A percentile compares a stretch with the other conserved stretches of the same genome.
Conservation (phyloP, 768 basidiomycete genomes). For the Macrolepiota fuliginosa region DNA sequence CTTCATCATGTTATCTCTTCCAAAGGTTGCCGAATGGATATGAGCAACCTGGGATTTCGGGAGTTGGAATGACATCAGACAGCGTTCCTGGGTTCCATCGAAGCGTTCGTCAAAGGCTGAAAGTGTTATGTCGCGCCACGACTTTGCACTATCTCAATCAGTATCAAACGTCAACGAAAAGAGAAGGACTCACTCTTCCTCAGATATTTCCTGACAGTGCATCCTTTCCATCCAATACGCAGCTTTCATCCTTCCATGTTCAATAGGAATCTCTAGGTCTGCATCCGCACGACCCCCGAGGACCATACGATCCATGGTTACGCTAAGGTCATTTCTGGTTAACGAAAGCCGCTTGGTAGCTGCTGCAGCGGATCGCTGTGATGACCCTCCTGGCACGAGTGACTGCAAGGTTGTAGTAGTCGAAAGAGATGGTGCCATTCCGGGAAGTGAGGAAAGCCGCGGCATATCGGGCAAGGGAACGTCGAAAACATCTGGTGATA, state of each 20-base stretch:
- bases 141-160: constrained; percentile 30
- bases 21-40: constrained; percentile 47
- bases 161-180: constrained; percentile 3
- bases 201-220: constrained; percentile 42
- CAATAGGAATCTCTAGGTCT: constrained; percentile 40
- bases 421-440: constrained; percentile 52
- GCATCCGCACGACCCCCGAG: constrained; percentile 48
- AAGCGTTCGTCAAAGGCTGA: constrained; percentile 65
- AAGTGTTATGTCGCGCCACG: constrained; percentile 50
- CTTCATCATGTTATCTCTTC: constrained; percentile 40
- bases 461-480: constrained; percentile 29
- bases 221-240: constrained; percentile 73
- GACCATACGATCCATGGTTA: constrained; percentile 68
- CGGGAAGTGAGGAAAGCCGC: constrained; percentile 45
- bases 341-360: constrained; percentile 40
- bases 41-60: constrained; percentile 41
- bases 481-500: constrained; percentile 32
- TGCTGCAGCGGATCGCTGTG: constrained; percentile 19
- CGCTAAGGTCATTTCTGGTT: constrained; percentile 52
- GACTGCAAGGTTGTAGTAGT: constrained; percentile 53
- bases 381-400: constrained; percentile 31
- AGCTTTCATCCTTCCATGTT: constrained; percentile 67
- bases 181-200: constrained; percentile 45
- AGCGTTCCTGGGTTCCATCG: constrained; percentile 50
- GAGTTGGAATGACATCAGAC: constrained; percentile 54